These are phyloP conservation scores for Platanus orientalis DNA, from an alignment of 164 flowering plant genomes.

Conservation along the genomic window DNA sequence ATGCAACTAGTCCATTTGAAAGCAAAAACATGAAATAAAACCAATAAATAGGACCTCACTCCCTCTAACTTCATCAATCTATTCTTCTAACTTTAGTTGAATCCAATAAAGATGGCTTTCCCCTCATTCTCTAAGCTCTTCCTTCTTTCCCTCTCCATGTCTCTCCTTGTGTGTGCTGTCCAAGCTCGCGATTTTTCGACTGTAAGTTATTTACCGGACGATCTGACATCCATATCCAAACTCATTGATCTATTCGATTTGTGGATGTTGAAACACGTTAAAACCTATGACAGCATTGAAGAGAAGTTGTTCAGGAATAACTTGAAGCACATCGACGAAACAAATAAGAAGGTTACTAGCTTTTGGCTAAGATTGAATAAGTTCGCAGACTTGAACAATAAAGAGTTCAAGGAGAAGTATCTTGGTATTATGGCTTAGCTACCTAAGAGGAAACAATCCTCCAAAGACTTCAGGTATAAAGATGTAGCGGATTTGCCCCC, in stretches of 20 bases:
- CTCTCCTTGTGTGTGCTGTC: neutral
- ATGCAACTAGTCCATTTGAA: neutral
- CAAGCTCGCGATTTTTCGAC: slow-evolving; percentile 11
- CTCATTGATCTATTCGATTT: slow-evolving; percentile 13
- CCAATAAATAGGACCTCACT: slow-evolving; percentile 3
- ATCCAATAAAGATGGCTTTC: neutral
- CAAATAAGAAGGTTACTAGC: too few species aligned
- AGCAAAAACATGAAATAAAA: neutral
- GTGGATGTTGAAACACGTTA: slow-evolving; percentile 14
- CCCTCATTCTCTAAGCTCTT: neutral
- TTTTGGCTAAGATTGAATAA: slow-evolving; percentile 8
- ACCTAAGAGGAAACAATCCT: too few species aligned
- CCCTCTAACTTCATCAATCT: neutral
- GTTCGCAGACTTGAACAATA: neutral
- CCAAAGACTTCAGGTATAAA: slow-evolving; percentile 32
- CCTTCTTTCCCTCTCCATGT: slow-evolving; percentile 1
- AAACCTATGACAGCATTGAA: too few species aligned
- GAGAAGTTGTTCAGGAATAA: slow-evolving; percentile 1
- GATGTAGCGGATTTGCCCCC: slow-evolving; percentile 53
- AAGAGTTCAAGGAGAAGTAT: neutral
- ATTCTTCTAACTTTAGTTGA: neutral
- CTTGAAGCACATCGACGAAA: neutral
- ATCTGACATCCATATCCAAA: neutral
- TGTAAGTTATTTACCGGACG: slow-evolving; percentile 12
- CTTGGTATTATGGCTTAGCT: too few species aligned